Evolutionary conservation across 495 filamentous ascomycete genomes (phyloP).

Genomic region (Terfezia boudieri): DNA sequence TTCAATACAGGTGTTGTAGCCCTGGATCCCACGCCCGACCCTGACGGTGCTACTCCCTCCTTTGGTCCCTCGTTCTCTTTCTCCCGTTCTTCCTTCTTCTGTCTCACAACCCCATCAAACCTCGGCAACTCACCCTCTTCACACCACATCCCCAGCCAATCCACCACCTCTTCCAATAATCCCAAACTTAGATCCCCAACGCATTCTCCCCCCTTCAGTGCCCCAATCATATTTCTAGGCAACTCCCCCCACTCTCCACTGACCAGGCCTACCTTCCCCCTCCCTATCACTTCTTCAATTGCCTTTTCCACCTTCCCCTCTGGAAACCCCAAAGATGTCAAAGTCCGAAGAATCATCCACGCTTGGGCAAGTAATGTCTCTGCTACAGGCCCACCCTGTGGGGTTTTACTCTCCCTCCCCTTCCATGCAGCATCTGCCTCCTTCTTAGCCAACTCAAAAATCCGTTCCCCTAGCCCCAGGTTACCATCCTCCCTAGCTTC

Average conservation of each 20-base stretch:
- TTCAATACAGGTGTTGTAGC: neutral
- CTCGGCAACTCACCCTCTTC: conserved; percentile 43
- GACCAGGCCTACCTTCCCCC: neutral
- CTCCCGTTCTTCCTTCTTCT: conserved; percentile 20
- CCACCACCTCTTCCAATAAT: conserved; percentile 67
- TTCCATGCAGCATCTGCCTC: conserved; percentile 22
- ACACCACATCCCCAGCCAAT: conserved; percentile 63
- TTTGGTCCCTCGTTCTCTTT: conserved; percentile 4
- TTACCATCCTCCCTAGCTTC: conserved; percentile 6
- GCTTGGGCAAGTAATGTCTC: conserved; percentile 53
- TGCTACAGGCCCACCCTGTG: conserved; percentile 26
- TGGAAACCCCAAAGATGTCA: conserved; percentile 45
- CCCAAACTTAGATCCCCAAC: conserved; percentile 39
- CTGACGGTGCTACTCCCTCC: neutral
- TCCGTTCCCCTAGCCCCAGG: conserved; percentile 22
- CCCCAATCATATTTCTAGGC: conserved; percentile 30
- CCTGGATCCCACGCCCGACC: neutral
- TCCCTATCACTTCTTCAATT: conserved; percentile 32
- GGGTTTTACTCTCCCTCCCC: conserved; percentile 15
- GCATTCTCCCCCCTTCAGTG: conserved; percentile 30
- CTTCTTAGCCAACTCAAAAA: conserved; percentile 22
- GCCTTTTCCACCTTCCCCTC: conserved; percentile 26
- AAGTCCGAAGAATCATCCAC: conserved; percentile 55
- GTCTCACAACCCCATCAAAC: conserved; percentile 31
- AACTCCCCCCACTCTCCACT: neutral